These are phyloP conservation scores for Fusarium begoniae DNA, from an alignment of 2,329 filamentous ascomycete species.

Conservation along the genomic window DNA sequence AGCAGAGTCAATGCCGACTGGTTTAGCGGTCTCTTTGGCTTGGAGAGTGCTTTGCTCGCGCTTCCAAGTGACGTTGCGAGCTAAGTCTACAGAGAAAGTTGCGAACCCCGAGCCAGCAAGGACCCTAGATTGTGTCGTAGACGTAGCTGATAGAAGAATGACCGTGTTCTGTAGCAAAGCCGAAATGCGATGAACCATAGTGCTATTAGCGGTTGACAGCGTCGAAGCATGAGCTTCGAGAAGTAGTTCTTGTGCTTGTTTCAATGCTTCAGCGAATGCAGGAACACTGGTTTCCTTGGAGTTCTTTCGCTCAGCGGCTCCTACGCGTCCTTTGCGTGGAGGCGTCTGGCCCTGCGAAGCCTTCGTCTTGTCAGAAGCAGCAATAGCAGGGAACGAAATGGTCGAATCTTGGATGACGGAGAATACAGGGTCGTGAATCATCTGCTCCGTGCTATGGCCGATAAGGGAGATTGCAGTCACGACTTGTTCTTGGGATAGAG, in stretches of 20 bases:
- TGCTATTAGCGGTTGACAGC: constrained; percentile 62
- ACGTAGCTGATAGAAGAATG: constrained; percentile 72
- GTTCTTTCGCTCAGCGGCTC: constrained; percentile 37
- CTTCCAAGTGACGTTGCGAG: constrained; percentile 73
- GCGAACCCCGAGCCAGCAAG: constrained; percentile 65
- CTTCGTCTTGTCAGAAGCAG: constrained; percentile 53
- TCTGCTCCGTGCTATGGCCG: constrained; percentile 74
- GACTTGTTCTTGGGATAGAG: constrained; percentile 62
- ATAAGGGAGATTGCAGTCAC: constrained; percentile 74
- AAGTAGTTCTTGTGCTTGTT: constrained; percentile 72
- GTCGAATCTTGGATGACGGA: constrained; percentile 93
- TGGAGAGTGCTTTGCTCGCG: constrained; percentile 70
- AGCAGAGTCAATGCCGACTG: neutral
- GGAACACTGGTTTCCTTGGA: constrained; percentile 45
- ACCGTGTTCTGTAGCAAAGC: constrained; percentile 71
- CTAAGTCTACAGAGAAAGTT: constrained; percentile 73
- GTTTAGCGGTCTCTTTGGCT: constrained; percentile 36
- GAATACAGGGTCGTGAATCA: constrained; percentile 83
- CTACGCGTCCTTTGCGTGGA: constrained; percentile 43
- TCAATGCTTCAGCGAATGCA: constrained; percentile 67
- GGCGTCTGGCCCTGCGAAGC: constrained; percentile 50
- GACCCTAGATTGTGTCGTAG: constrained; percentile 56
- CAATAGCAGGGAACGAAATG: constrained; percentile 81
- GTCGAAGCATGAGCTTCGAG: constrained; percentile 69
- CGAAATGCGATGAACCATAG: constrained; percentile 70